phyloP scores from a whole-genome alignment of 228 moss, liverwort and hornwort species.

The Sphagnum magellanicum region DNA sequence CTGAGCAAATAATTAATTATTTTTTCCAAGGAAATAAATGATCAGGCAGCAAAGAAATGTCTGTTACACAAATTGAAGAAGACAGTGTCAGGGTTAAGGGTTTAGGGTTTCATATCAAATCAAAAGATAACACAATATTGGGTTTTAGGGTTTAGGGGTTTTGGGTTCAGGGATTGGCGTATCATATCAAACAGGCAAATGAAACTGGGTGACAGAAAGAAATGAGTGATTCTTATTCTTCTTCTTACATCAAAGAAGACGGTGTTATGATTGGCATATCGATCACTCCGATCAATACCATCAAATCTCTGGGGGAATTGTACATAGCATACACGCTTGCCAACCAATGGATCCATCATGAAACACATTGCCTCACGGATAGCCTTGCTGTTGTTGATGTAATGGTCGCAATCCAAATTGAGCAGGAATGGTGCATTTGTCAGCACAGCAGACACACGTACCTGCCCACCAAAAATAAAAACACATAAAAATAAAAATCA shows the following conservation, averaged over 20 bases:
- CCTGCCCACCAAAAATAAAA: slow-evolving; percentile 10
- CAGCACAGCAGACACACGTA: slow-evolving; percentile 52
- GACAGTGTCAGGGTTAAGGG: too few relatives aligned
- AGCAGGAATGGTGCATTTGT: slow-evolving; percentile 77
- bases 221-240: not conserved
- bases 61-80: too few relatives aligned
- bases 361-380: slow-evolving; percentile 69
- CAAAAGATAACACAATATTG: too few relatives aligned
- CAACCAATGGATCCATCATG: slow-evolving; percentile 57
- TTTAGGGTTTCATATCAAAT: too few relatives aligned
- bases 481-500: not conserved
- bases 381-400: slow-evolving; percentile 83
- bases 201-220: too few relatives aligned
- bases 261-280: slow-evolving; percentile 31
- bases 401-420: slow-evolving; percentile 87
- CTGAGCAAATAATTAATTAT: too few relatives aligned
- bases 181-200: not conserved
- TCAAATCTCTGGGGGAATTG: slow-evolving; percentile 70
- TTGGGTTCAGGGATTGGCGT: too few relatives aligned
- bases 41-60: too few relatives aligned
- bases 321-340: slow-evolving; percentile 45
- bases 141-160: too few relatives aligned
- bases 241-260: slow-evolving; percentile 23
- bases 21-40: too few relatives aligned
- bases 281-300: slow-evolving; percentile 68